A percentile compares a stretch with the other conserved stretches of the same genome.
phyloP scores from a whole-genome alignment of 345 rosid genomes.

The Draba incana region DNA sequence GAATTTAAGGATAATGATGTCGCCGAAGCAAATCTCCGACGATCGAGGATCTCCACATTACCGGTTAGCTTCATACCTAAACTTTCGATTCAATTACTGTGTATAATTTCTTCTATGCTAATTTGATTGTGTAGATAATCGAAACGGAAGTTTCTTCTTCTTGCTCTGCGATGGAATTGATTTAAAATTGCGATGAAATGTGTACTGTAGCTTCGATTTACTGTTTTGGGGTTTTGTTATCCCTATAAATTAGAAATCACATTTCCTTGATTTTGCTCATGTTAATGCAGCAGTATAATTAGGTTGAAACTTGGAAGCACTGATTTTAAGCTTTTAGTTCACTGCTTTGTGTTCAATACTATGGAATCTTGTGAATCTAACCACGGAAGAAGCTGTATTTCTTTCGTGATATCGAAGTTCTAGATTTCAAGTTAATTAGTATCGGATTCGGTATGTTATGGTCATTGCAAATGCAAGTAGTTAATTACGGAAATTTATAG shows the following conservation, averaged over 20 bases:
- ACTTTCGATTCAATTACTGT: not conserved
- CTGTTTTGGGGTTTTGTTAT: not conserved
- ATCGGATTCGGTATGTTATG: not conserved
- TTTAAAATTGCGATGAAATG: constrained; percentile 3
- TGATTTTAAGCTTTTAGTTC: not conserved
- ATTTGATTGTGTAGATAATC: constrained; percentile 11
- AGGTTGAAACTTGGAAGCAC: not conserved
- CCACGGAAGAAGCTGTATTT: not conserved
- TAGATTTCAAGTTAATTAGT: not conserved
- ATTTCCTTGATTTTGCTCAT: not conserved
- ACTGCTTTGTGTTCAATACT: not conserved
- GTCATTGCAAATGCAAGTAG: not conserved
- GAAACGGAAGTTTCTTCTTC: not conserved
- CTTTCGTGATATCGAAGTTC: not conserved
- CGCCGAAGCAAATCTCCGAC: constrained; percentile 72
- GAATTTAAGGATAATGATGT: constrained; percentile 55
- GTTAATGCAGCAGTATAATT: no score
- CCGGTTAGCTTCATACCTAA: constrained; percentile 46
- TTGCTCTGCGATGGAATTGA: constrained; percentile 1
- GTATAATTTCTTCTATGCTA: not conserved
- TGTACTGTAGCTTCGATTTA: constrained; percentile 1
- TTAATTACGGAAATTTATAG: not conserved
- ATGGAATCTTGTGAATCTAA: not conserved
- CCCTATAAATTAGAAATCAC: not conserved
- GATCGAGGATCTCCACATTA: constrained; percentile 80